Evolutionary conservation across 345 rosid species (phyloP), one percentile per base, ranked within the genome.

Genomic region (Eutrema japonicum): DNA sequence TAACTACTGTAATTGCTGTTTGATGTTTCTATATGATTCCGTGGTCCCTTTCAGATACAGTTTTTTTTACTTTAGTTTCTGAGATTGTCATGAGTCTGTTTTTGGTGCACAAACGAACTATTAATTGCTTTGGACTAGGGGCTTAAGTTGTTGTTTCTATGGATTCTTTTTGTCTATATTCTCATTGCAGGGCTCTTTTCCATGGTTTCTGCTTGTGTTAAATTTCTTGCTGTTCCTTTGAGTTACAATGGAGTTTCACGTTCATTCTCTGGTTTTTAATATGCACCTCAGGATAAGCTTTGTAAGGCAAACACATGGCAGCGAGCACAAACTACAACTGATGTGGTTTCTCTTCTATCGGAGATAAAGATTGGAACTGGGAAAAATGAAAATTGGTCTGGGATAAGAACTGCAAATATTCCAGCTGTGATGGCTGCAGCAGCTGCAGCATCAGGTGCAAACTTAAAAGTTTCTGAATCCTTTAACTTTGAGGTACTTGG

Each of bases 401-500:
- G 97, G 61, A 84, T 81, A 78, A 81, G 85, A 55, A 85, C 99
- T 50, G 97, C 98, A 71, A 92, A 96, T 80, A 82, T 96, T 79
- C 99, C 99, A 70, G 91, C 99, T 32, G 98, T 92, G 85, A 87
- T 89, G 92, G 94, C 92, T 64, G 98, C 99, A 32, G 99, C 99
- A 64, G 99, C 96, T 58, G 98, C 99, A 66, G 99, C 99, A 3
- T 92, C 98, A 48, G 98, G 99, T 55, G 98, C 93, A 71, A 89
- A 87, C 85, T 73, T 96, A 81, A 89, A 90, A 80, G 80, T 85
- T 74, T 85, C 91, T 7, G 99, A 87, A 72, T 87, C 89, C 54
- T 87, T 92, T 80, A 95, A 92, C 75, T 89, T 96, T 70, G 99
- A 96, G 86, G 99, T 96, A 29, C 98, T 96, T 47, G 87, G 91